Evolutionary conservation across 352 stramenopile species (phyloP).

Genomic region (Hyaloperonospora brassicae): DNA sequence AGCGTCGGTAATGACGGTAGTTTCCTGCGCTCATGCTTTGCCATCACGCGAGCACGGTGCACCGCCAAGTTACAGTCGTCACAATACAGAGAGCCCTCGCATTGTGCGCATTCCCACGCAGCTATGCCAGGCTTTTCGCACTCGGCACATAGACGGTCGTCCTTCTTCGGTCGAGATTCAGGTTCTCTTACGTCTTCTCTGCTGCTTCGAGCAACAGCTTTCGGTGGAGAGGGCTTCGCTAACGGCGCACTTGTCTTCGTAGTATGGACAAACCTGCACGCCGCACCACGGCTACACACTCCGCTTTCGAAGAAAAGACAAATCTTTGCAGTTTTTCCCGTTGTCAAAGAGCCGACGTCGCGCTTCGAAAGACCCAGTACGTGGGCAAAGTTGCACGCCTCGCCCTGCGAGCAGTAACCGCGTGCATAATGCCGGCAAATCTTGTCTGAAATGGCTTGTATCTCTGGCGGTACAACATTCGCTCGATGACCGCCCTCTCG

Average conservation of each 20-base stretch:
- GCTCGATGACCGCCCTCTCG: background rate
- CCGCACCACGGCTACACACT: slow-evolving; percentile 41
- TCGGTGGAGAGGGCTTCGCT: slow-evolving; percentile 5
- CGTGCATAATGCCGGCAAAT: slow-evolving; percentile 53
- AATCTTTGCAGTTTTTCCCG: slow-evolving; percentile 21
- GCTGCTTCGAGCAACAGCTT: slow-evolving; percentile 4
- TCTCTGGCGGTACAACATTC: slow-evolving; percentile 11
- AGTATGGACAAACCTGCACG: slow-evolving; percentile 42
- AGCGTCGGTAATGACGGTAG: slow-evolving; percentile 26
- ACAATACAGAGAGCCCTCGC: slow-evolving; percentile 58
- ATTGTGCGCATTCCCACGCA: slow-evolving; percentile 44
- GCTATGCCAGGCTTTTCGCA: slow-evolving; percentile 44
- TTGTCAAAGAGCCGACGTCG: slow-evolving; percentile 1
- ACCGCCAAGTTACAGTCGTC: slow-evolving; percentile 48
- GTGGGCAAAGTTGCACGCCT: slow-evolving; percentile 35
- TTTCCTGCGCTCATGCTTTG: slow-evolving; percentile 38
- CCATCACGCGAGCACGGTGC: slow-evolving; percentile 58
- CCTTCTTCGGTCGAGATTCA: slow-evolving; percentile 10
- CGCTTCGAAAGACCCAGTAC: slow-evolving; percentile 26
- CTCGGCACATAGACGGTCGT: slow-evolving; percentile 47
- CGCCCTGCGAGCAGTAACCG: slow-evolving; percentile 35
- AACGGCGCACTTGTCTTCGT: slow-evolving; percentile 2
- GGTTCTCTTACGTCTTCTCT: slow-evolving; percentile 4
- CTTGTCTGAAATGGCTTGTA: slow-evolving; percentile 27
- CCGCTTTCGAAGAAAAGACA: slow-evolving; percentile 49